Percentiles rank a stretch among this genome's conserved stretches.
These are phyloP conservation scores for Calonectria montana DNA, from an alignment of 2,329 filamentous ascomycete species.

Conservation along the genomic window DNA sequence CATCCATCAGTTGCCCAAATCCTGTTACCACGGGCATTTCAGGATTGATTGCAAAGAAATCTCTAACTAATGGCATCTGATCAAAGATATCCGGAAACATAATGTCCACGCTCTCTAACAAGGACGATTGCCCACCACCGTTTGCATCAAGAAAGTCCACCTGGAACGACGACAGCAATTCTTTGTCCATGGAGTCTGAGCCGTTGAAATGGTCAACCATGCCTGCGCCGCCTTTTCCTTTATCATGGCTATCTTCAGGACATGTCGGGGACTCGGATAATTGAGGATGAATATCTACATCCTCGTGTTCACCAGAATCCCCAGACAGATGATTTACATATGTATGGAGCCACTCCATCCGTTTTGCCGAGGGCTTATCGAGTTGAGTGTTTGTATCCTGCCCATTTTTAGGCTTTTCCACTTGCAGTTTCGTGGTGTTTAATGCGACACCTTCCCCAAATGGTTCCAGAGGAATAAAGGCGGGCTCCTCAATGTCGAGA, in stretches of 20 bases:
- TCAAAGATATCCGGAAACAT: conserved; percentile 7
- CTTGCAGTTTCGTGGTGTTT: neutral
- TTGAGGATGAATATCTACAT: neutral
- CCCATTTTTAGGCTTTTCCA: neutral
- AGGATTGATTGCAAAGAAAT: conserved; percentile 5
- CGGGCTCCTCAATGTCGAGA: conserved; percentile 5
- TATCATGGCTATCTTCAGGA: neutral
- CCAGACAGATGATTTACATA: conserved; percentile 11
- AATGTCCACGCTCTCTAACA: neutral
- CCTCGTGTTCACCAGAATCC: conserved; percentile 1
- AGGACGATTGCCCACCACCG: neutral
- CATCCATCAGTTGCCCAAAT: neutral
- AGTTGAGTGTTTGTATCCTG: neutral
- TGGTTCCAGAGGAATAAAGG: neutral
- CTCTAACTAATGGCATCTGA: conserved; percentile 11
- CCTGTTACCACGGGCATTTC: conserved; percentile 4
- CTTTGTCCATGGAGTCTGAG: neutral
- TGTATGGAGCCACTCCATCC: conserved; percentile 9
- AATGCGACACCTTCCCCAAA: neutral
- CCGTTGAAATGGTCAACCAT: neutral
- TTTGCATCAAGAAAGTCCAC: neutral
- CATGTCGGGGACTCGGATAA: too few species aligned
- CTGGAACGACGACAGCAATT: neutral
- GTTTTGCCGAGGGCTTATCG: too few species aligned
- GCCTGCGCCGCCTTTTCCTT: neutral